These are phyloP conservation scores for Wickerhamia fluorescens DNA, from an alignment of 805 yeast species.

Conservation along the genomic window DNA sequence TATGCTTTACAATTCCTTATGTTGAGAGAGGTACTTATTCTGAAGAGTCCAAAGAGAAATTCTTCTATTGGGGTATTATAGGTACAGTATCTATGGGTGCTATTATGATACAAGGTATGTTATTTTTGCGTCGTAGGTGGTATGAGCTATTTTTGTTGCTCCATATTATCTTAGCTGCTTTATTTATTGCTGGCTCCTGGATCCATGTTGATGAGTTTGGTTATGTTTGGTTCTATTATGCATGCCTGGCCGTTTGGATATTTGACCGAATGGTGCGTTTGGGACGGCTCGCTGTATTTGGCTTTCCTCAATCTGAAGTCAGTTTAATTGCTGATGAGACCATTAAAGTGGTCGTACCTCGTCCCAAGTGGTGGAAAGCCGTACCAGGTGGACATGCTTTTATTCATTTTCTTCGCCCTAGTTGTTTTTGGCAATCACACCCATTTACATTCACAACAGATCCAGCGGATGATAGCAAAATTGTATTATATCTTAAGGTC, in stretches of 20 bases:
- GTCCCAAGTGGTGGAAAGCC: conserved; percentile 29
- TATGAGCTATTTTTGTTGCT: conserved; percentile 46
- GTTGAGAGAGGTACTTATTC: conserved; percentile 7
- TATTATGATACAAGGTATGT: conserved; percentile 38
- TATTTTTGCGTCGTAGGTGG: conserved; percentile 35
- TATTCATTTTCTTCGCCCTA: conserved; percentile 26
- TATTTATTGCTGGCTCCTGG: conserved; percentile 40
- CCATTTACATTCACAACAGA: conserved; percentile 30
- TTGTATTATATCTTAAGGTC: conserved; percentile 27
- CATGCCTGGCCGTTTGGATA: conserved; percentile 29
- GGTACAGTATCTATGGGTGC: conserved; percentile 28
- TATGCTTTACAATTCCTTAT: conserved; percentile 7
- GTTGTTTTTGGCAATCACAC: conserved; percentile 38
- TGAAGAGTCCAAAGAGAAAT: conserved; percentile 10
- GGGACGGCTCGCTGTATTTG: conserved; percentile 22
- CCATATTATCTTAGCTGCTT: conserved; percentile 49
- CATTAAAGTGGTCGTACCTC: conserved; percentile 27
- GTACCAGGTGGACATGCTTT: conserved; percentile 37
- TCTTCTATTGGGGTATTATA: conserved; percentile 20
- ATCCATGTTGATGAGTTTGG: conserved; percentile 33
- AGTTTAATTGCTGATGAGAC: conserved; percentile 28
- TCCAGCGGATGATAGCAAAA: conserved; percentile 19
- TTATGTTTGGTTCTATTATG: conserved; percentile 22
- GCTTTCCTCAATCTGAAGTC: conserved; percentile 27
- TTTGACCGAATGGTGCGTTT: conserved; percentile 27